Conservation (phyloP, 306 rosid genomes). For the Leucaena leucocephala region DNA sequence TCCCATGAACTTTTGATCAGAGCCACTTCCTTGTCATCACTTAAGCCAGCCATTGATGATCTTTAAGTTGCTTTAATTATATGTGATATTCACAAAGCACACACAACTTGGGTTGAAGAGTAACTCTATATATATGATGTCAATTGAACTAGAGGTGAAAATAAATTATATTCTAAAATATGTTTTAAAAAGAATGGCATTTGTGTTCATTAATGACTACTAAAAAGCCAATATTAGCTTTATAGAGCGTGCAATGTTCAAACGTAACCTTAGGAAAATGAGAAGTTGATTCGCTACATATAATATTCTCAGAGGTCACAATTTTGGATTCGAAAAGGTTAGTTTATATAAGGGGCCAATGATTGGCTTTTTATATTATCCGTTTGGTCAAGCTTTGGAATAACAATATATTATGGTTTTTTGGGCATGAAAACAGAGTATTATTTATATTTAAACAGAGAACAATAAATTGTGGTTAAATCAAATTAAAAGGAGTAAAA, state of each 20-base stretch:
- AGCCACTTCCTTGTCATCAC: background rate
- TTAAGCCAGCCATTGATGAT: background rate
- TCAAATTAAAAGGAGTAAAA: background rate
- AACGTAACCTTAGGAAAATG: background rate
- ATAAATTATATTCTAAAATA: background rate
- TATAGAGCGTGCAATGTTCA: background rate
- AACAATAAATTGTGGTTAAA: background rate
- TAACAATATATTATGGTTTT: background rate
- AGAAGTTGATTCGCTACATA: background rate
- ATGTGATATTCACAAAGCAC: background rate
- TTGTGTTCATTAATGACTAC: background rate
- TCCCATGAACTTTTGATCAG: background rate
- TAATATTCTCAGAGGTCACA: background rate
- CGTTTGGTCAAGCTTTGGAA: background rate
- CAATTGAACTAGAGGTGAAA: background rate
- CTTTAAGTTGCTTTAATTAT: background rate
- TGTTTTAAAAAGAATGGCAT: background rate
- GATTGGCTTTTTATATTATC: background rate
- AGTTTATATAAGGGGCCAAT: background rate
- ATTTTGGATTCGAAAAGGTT: background rate
- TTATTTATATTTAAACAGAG: no score
- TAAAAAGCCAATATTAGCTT: background rate
- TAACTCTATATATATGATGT: background rate
- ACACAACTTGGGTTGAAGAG: background rate
- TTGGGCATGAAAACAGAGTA: no score